A percentile compares a stretch with the other conserved stretches of the same genome.
These are phyloP conservation scores for Aspergillus indologenus DNA, from an alignment of 495 filamentous ascomycete species.

Conservation along the genomic window DNA sequence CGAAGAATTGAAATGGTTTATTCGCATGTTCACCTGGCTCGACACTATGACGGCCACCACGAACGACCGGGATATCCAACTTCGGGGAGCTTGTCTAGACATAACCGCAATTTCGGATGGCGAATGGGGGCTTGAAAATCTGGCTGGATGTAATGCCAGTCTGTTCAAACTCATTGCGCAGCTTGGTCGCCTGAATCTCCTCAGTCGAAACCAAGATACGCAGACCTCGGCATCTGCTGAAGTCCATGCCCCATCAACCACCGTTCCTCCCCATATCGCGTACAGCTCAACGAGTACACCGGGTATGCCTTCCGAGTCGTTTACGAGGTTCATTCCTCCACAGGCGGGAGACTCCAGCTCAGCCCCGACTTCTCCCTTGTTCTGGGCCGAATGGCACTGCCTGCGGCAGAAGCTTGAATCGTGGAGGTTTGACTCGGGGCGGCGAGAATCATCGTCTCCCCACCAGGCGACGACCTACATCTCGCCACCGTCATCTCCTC, in stretches of 20 bases:
- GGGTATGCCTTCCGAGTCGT: constrained; percentile 8
- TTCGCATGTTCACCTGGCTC: constrained; percentile 93
- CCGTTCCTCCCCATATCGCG: constrained; percentile 42
- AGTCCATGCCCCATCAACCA: constrained; percentile 28
- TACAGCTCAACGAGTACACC: constrained; percentile 25
- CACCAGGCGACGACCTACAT: constrained; percentile 27
- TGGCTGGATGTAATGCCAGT: constrained; percentile 80
- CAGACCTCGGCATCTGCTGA: constrained; percentile 27
- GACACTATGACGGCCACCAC: constrained; percentile 91
- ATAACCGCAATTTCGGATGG: constrained; percentile 63
- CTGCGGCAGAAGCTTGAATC: constrained; percentile 71
- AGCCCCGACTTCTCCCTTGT: constrained; percentile 46
- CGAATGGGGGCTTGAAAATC: constrained; percentile 78
- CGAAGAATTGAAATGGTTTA: constrained; percentile 81
- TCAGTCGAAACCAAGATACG: constrained; percentile 71
- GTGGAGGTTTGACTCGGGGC: constrained; percentile 68
- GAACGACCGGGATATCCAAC: constrained; percentile 88
- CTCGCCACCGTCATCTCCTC: constrained; percentile 30
- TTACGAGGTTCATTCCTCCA: constrained; percentile 31
- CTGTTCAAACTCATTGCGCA: constrained; percentile 75
- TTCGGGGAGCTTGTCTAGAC: constrained; percentile 66
- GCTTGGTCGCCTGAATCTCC: constrained; percentile 81
- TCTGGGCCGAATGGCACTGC: constrained; percentile 86
- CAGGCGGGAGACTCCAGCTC: constrained; percentile 23
- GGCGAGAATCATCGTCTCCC: constrained; percentile 19